A percentile compares a stretch with the other conserved stretches of the same genome.
These are phyloP conservation scores for Nicotiana otophora DNA, from an alignment of 257 asterid genomes.

Conservation along the genomic window DNA sequence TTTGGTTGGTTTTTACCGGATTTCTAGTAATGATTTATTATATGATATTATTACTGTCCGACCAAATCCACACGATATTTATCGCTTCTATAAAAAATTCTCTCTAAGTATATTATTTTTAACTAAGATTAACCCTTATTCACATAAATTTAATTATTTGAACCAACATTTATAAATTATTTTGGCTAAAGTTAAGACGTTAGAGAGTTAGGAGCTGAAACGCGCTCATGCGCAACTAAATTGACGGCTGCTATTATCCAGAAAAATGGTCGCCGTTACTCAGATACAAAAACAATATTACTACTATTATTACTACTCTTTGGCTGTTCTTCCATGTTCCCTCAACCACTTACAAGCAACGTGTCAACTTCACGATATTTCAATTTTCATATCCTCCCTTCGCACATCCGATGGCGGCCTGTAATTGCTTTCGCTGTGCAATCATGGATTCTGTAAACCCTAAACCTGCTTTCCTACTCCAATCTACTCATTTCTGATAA, in stretches of 20 bases:
- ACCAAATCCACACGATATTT: no score
- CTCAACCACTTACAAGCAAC: background rate
- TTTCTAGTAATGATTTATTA: no score
- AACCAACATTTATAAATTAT: no score
- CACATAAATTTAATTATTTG: no score
- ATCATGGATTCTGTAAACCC: background rate
- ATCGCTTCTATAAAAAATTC: no score
- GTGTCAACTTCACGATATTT: background rate
- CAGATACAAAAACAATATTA: background rate
- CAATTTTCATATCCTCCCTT: background rate
- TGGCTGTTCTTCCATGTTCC: background rate
- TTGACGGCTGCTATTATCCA: background rate
- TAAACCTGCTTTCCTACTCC: background rate
- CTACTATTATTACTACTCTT: background rate
- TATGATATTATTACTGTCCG: no score
- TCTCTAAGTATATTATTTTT: no score
- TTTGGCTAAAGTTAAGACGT: no score
- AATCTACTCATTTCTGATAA: background rate
- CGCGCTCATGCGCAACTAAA: no score
- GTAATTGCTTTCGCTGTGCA: background rate
- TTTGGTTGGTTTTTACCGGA: no score
- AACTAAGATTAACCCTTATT: no score
- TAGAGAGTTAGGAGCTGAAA: background rate
- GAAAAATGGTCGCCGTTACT: background rate
- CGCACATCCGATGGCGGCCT: background rate